Base-by-base conservation (phyloP, 441 rosid species). In the Euphorbia schlechtendalii region DNA sequence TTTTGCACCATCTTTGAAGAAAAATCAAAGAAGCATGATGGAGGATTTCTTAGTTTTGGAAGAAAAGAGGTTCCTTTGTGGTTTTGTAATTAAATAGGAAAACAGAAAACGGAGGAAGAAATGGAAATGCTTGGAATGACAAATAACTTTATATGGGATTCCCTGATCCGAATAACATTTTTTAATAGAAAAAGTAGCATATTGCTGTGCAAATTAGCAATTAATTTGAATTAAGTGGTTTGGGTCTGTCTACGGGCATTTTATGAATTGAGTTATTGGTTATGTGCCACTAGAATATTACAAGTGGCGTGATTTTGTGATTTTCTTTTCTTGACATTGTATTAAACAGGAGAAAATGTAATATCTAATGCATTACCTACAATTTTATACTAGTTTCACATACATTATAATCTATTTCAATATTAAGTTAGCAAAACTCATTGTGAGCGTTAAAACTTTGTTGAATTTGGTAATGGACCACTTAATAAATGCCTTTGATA, bases 1-100 rank as follows among this genome's bases (percentile, higher is more conserved):
- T 83, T 84, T 62, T 87, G 98, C 28, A 92, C 98, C 96, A 89
- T 92, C 76, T 80, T 77, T 70, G 67, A 74, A 64, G 80, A n/a
- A 70, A 73, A 77, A 69, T 27, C 76, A 56, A 27, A 56, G 0
- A 59, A 65, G 60, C 79, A 74, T 69, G 72, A 36, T 36, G 40
- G 40, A 36, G 40, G 66, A 46, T 63, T 62, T 70, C 74, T 71
- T 51, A 76, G 73, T 61, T 49, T 24, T 59, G 56, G 66, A 82
- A 77, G 67, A 60, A 72, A 71, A 36, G 52, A 70, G 38, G 65
- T 59, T 67, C 36, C 54, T 59, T 46, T 12, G 51, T 15, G 56
- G 34, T 41, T 54, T 53, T 53, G 63, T 59, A 5, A 22, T 10
- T 56, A n/a, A n/a, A n/a, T 20, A 18, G 55, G 40, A 36, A 36